These are phyloP conservation scores for Teratosphaeria viscida DNA, from an alignment of 2,329 filamentous ascomycete species.

Conservation along the genomic window DNA sequence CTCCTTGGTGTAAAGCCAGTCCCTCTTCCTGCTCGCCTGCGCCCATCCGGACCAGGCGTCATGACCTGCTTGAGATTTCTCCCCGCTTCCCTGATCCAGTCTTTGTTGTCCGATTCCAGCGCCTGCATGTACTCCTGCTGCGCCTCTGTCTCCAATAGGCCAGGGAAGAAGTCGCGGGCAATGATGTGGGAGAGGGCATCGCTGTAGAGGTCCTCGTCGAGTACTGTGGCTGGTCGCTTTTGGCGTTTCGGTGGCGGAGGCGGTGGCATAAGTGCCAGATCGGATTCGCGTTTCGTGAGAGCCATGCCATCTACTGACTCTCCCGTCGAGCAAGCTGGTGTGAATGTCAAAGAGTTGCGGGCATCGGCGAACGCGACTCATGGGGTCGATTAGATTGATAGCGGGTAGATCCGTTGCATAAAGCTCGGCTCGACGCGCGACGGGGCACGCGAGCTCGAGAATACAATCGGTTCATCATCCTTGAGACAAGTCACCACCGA, in stretches of 20 bases:
- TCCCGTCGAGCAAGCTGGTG: conserved; percentile 27
- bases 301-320: not conserved
- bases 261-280: conserved; percentile 77
- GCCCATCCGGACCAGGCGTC: conserved; percentile 57
- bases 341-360: not conserved
- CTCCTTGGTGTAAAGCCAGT: conserved; percentile 26
- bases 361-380: not conserved
- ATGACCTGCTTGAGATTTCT: conserved; percentile 57
- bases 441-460: not conserved
- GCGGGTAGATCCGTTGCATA: not conserved
- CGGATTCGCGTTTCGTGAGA: conserved; percentile 55
- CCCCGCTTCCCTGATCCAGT: conserved; percentile 78
- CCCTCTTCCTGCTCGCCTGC: conserved; percentile 28
- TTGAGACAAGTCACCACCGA: not conserved
- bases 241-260: conserved; percentile 78
- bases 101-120: conserved; percentile 69
- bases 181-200: conserved; percentile 88
- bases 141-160: conserved; percentile 71
- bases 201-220: conserved; percentile 92
- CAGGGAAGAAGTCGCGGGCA: conserved; percentile 91
- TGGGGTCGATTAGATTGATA: not conserved
- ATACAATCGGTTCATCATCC: conserved; percentile 14
- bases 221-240: conserved; percentile 75
- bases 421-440: not conserved
- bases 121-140: conserved; percentile 91